phyloP scores from a whole-genome alignment of 257 asterid species.

The Solanum sejunctum region DNA sequence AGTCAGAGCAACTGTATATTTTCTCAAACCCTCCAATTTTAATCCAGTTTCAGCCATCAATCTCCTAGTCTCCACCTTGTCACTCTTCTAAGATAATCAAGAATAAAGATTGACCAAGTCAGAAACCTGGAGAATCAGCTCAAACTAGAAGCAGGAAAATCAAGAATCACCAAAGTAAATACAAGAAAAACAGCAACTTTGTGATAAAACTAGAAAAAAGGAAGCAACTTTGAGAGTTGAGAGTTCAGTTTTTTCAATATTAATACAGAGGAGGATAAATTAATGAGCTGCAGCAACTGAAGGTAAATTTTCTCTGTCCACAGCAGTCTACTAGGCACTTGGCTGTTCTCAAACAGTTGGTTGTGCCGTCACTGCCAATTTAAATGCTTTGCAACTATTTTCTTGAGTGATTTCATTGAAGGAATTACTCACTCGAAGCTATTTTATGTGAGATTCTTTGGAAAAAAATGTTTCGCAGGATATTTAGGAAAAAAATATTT shows the following conservation, averaged over 20 bases:
- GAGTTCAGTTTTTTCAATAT: background rate
- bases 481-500: too few relatives aligned
- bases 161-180: background rate
- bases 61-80: background rate
- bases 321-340: background rate
- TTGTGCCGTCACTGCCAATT: background rate
- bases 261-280: background rate
- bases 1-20: constrained; percentile 9
- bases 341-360: background rate
- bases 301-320: background rate
- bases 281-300: background rate
- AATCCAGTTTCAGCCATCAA: constrained; percentile 32
- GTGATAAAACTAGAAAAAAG: background rate
- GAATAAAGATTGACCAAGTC: background rate
- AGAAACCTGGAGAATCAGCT: constrained; percentile 5
- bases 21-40: constrained; percentile 10
- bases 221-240: background rate
- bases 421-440: too few relatives aligned
- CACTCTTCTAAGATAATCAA: background rate
- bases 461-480: too few relatives aligned
- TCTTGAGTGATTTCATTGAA: too few relatives aligned
- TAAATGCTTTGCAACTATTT: background rate
- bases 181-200: background rate
- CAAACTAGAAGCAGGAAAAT: background rate
- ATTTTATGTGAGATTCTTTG: too few relatives aligned